Base-by-base conservation (phyloP, 805 yeast genomes). In the Barnettozyma californica region DNA sequence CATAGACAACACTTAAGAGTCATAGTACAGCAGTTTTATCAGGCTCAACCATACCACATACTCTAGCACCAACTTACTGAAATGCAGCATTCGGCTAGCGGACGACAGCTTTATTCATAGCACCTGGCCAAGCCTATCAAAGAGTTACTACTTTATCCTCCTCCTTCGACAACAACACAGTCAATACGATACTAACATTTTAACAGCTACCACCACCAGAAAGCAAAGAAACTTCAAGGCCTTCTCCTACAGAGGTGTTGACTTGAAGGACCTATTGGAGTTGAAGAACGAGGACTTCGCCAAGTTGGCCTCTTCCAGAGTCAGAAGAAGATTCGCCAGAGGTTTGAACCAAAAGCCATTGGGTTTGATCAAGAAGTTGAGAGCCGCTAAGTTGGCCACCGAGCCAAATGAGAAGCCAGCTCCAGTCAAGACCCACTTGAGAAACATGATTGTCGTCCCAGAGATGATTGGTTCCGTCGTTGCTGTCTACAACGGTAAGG, bases 401-500 rank as follows among this genome's bases (percentile, higher is more conserved):
- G 83, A 80, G 68, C 83, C 84, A 69, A 87, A 87, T 73, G 98
- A 94, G 80, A 94, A 92, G 84, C 99, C 99, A 75, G 84, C 92
- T 65, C 77, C 81, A 61, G 98, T 94, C 78, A 94, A 92, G 87
- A 94, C 99, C 65, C 99, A 94, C 80, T 87, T 94, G 75, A 92
- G 99, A 86, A 91, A 91, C 87, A 89, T 91, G 96, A 76, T 94
- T 74, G 74, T 94, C 70, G 94, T 94, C 63, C 99, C 99, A 78
- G 99, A 94, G 84, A 94, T 94, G 99, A 90, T 94, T 68, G 99
- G 99, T 74, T 89, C 97, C 57, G 95, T 92, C 63, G 84, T 94
- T 66, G 97, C 97, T 80, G 87, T 94, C 67, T 94, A 94, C 96
- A 94, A 94, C 84, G 99, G 99, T 81, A 94, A 94, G 83, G 88